Evolutionary conservation across 2,329 filamentous ascomycete species (phyloP).

Genomic region (Penicillium sclerotiorum): DNA sequence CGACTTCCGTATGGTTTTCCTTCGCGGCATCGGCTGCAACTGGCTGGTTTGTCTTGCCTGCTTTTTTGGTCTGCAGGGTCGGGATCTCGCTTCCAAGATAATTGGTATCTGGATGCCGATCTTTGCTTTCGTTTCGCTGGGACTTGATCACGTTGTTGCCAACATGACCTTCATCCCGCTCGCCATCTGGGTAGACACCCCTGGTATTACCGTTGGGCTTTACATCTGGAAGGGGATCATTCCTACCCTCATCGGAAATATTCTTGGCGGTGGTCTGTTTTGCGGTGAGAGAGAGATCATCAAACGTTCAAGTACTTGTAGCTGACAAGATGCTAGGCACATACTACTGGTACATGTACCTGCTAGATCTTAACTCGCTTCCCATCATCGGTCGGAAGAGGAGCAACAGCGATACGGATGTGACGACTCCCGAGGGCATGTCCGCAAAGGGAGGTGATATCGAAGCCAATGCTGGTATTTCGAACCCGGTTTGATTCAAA

Average conservation of each 20-base stretch:
- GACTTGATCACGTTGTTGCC: slow-evolving; percentile 60
- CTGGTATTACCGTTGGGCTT: slow-evolving; percentile 49
- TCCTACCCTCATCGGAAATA: slow-evolving; percentile 57
- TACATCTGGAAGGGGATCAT: slow-evolving; percentile 64
- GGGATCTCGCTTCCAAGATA: slow-evolving; percentile 57
- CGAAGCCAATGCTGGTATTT: slow-evolving; percentile 10
- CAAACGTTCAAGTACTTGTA: not conserved
- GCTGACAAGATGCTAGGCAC: too few species aligned
- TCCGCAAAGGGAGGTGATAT: slow-evolving; percentile 5
- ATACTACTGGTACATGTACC: slow-evolving; percentile 54
- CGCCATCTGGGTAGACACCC: slow-evolving; percentile 53
- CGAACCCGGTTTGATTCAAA: not conserved
- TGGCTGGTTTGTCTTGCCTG: slow-evolving; percentile 61
- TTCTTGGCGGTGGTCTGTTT: slow-evolving; percentile 57
- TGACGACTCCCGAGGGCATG: not conserved
- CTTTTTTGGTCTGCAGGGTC: slow-evolving; percentile 48
- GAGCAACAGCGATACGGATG: not conserved
- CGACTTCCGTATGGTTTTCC: slow-evolving; percentile 56
- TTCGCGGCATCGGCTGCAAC: slow-evolving; percentile 59
- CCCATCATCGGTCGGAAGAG: slow-evolving; percentile 17
- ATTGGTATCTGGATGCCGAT: slow-evolving; percentile 61
- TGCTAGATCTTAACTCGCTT: slow-evolving; percentile 28
- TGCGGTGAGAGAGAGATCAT: slow-evolving; percentile 39
- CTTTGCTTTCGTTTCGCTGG: slow-evolving; percentile 57
- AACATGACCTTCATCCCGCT: slow-evolving; percentile 60